phyloP scores from a whole-genome alignment of 73 alveolate genomes.

The Paraurostyla sp. region DNA sequence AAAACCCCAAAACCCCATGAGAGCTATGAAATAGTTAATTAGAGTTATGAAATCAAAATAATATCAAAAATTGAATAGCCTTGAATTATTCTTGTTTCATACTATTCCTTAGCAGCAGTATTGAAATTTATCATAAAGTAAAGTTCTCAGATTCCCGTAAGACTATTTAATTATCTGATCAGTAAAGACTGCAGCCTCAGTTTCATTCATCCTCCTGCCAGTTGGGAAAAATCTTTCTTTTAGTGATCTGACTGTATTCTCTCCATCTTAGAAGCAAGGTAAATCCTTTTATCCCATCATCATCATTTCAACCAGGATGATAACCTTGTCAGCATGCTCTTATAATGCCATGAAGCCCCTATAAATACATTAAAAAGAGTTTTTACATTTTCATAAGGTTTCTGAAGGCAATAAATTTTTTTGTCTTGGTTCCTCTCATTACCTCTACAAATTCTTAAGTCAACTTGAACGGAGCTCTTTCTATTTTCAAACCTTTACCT shows the following conservation, averaged over 20 bases:
- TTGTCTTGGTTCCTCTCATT: slow-evolving; percentile 91
- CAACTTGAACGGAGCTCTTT: slow-evolving; percentile 98
- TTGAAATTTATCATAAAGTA: slow-evolving; percentile 84
- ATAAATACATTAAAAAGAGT: not conserved
- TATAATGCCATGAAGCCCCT: slow-evolving; percentile 91
- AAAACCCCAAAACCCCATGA: too few species aligned
- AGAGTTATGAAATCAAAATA: too few species aligned
- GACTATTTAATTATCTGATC: slow-evolving; percentile 68
- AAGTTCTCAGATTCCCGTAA: slow-evolving; percentile 86
- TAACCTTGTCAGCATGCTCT: slow-evolving; percentile 91
- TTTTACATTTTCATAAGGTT: slow-evolving; percentile 72
- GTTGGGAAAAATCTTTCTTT: slow-evolving; percentile 90
- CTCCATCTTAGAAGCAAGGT: slow-evolving; percentile 96
- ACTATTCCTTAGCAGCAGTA: slow-evolving; percentile 81
- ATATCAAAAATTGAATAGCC: too few species aligned
- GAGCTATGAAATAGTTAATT: too few species aligned
- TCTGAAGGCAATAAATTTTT: slow-evolving; percentile 79
- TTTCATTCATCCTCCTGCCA: slow-evolving; percentile 64
- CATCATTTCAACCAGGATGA: slow-evolving; percentile 96
- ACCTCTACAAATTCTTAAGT: slow-evolving; percentile 95
- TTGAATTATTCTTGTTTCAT: not conserved
- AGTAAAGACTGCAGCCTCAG: slow-evolving; percentile 71
- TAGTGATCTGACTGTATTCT: slow-evolving; percentile 86
- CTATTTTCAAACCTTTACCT: slow-evolving; percentile 96
- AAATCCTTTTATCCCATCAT: slow-evolving; percentile 92